Base-by-base conservation (phyloP, 768 basidiomycete species). In the Lactifluus subvellereus region DNA sequence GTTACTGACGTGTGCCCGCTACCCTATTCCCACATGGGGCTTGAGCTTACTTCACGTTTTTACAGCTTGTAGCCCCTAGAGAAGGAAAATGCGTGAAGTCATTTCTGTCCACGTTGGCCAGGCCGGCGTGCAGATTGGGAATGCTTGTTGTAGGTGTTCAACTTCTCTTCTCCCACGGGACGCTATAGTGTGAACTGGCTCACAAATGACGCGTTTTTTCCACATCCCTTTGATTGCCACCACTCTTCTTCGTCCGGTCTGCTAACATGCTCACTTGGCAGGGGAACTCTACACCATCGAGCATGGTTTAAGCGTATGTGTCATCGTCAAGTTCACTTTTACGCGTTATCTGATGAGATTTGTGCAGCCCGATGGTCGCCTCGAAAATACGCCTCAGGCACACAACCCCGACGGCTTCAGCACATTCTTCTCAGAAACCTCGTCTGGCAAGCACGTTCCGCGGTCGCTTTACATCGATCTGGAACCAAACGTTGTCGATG, bases 271-370 rank as follows among this genome's bases (percentile, higher is more conserved):
- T 22, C 33, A 4, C 70, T 74, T 72, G 33, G 32, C 74, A 94
- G 91, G 92, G 96, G 96, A 98, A 78, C 85, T 98, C 66, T 99
- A 99, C 81, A 97, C 94, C 72, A 87, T 97, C 71, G 97, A 99
- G 77, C 97, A 98, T 77, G 95, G 95, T 74, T 81, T 99, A 64
- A 95, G 89, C 76, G 96, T 97, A 75, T 78, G 88, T 60, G 11
- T 38, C 82, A 32, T 71, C 35, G 60, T 69, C 54, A 47, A 43
- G 63, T 40, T 35, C 6, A 64, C 18, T 43, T 38, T 56, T 16
- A 45, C 6, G 54, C 45, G 56, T 59, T 42, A 55, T 50, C 8
- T 61, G 59, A 64, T 68, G 68, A 75, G 64, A 67, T n/a, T 59
- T 33, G 40, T 68, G 18, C 70, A 98, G 96, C 92, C 95, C 67